These are phyloP conservation scores for Arthrobotrys sinensis DNA, from an alignment of 2,329 filamentous ascomycete species.

Conservation along the genomic window DNA sequence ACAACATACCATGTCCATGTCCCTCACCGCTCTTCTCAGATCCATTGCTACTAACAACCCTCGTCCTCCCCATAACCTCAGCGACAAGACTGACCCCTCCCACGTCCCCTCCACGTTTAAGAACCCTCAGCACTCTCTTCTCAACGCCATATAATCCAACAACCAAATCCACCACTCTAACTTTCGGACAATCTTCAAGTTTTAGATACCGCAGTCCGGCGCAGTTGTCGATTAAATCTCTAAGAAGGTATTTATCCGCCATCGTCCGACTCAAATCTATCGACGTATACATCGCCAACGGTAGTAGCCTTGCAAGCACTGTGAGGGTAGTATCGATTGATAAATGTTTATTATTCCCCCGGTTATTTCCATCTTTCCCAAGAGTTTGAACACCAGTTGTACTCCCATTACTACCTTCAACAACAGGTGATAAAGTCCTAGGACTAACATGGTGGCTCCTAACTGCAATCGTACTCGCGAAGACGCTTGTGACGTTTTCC, in stretches of 20 bases:
- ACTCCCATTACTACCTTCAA: neutral
- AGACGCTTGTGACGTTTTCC: slow-evolving; percentile 21
- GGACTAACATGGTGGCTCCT: slow-evolving; percentile 13
- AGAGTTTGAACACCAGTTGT: neutral
- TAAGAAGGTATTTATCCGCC: slow-evolving; percentile 43
- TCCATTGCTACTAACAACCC: neutral
- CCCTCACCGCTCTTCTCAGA: slow-evolving; percentile 1
- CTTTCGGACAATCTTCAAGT: slow-evolving; percentile 46
- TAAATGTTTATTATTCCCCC: slow-evolving; percentile 9
- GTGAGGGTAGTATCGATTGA: slow-evolving; percentile 52
- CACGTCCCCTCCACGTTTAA: neutral
- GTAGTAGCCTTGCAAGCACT: slow-evolving; percentile 20
- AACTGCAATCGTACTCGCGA: slow-evolving; percentile 29
- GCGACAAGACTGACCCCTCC: slow-evolving; percentile 50
- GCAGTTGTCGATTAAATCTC: slow-evolving; percentile 55
- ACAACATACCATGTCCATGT: slow-evolving; percentile 11
- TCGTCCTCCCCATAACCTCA: slow-evolving; percentile 42
- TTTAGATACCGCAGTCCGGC: slow-evolving; percentile 7
- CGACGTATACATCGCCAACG: slow-evolving; percentile 41
- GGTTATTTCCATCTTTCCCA: neutral
- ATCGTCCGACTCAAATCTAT: slow-evolving; percentile 49
- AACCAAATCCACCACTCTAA: slow-evolving; percentile 42
- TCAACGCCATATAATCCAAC: slow-evolving; percentile 50
- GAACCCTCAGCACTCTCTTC: slow-evolving; percentile 26
- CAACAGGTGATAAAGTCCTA: neutral